phyloP scores from a whole-genome alignment of 345 rosid species.

The Acer saccharum region DNA sequence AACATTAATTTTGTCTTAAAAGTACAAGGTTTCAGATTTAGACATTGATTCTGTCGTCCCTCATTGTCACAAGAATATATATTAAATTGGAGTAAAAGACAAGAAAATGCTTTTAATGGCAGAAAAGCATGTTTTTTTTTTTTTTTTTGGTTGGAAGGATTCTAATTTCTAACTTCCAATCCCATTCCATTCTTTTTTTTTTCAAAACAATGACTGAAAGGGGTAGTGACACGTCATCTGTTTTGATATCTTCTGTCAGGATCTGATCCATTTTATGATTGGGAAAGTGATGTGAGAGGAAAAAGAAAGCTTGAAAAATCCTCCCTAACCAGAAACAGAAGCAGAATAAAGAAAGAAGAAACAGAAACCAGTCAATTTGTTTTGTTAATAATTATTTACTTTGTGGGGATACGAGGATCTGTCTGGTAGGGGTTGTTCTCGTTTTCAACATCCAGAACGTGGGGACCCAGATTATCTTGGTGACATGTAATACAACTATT shows the following conservation, averaged over 20 bases:
- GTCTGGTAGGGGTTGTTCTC: conserved; percentile 19
- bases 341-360: conserved; percentile 29
- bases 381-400: not conserved
- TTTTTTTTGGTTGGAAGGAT: conserved; percentile 20
- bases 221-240: conserved; percentile 29
- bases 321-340: not conserved
- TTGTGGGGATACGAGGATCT: conserved; percentile 33
- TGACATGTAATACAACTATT: not conserved
- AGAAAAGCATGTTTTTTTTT: conserved; percentile 3
- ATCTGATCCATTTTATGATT: conserved; percentile 25
- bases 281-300: conserved; percentile 36
- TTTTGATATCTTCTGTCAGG: conserved; percentile 24
- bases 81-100: conserved; percentile 29
- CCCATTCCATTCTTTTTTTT: not conserved
- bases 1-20: conserved; percentile 26
- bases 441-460: conserved; percentile 1
- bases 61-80: not conserved
- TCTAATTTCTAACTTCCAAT: not conserved
- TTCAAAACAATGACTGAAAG: conserved; percentile 18
- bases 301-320: conserved; percentile 9
- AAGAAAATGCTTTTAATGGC: conserved; percentile 26
- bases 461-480: conserved; percentile 26
- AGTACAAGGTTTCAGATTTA: conserved; percentile 25
- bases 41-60: conserved; percentile 35
- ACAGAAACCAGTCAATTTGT: conserved; percentile 25